These are phyloP conservation scores for Euclidium syriacum DNA, from an alignment of 345 rosid species.

Conservation along the genomic window DNA sequence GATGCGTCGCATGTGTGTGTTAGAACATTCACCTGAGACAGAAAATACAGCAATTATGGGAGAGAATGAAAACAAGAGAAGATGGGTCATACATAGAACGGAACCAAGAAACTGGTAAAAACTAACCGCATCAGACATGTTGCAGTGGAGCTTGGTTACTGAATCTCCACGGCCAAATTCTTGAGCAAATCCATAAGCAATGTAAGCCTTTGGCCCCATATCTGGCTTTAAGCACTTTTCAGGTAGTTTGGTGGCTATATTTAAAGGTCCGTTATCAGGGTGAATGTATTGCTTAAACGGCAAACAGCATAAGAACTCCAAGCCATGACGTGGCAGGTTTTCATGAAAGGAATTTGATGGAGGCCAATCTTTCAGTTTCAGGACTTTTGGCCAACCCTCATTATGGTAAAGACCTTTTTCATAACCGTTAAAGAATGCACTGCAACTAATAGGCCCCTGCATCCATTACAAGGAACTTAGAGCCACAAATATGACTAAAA, in stretches of 20 bases:
- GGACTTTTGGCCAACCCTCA: slow-evolving; percentile 59
- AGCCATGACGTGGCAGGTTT: slow-evolving; percentile 61
- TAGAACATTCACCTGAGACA: slow-evolving; percentile 58
- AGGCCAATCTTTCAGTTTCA: slow-evolving; percentile 88
- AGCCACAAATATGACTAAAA: background rate
- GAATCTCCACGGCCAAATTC: slow-evolving; percentile 88
- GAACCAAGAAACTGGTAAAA: too few relatives aligned
- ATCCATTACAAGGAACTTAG: background rate
- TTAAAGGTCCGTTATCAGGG: slow-evolving; percentile 50
- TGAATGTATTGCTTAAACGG: slow-evolving; percentile 79
- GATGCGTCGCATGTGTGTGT: slow-evolving; percentile 51
- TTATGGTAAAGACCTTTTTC: slow-evolving; percentile 26
- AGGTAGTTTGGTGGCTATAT: slow-evolving; percentile 61
- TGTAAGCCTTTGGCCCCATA: slow-evolving; percentile 80
- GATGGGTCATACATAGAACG: too few relatives aligned
- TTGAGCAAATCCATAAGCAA: slow-evolving; percentile 63
- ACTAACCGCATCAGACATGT: slow-evolving; percentile 87
- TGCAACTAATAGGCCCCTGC: slow-evolving; percentile 50
- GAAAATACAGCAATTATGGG: background rate
- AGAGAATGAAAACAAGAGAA: background rate
- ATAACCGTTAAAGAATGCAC: slow-evolving; percentile 56
- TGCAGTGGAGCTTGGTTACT: slow-evolving; percentile 84
- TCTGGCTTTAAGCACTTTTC: slow-evolving; percentile 52
- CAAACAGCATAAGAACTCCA: slow-evolving; percentile 56
- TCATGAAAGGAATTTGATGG: slow-evolving; percentile 53